These are phyloP conservation scores for Aspergillus floridensis DNA, from an alignment of 2,329 filamentous ascomycete species.

Conservation along the genomic window DNA sequence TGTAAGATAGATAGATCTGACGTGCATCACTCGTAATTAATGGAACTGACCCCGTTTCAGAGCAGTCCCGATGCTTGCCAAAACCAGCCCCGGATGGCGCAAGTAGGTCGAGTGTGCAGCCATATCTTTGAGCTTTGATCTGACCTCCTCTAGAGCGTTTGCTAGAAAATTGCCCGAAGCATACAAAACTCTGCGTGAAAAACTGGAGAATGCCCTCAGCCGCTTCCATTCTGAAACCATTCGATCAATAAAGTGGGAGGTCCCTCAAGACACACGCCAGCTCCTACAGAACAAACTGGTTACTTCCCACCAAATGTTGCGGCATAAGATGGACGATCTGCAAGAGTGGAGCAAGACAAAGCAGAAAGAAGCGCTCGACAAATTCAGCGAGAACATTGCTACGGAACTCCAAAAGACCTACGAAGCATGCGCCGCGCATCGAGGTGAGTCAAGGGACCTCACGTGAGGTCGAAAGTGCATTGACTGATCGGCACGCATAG, in stretches of 20 bases:
- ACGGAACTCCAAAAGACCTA: neutral
- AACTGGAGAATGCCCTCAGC: neutral
- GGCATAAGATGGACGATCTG: neutral
- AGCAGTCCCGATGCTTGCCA: slow-evolving; percentile 1
- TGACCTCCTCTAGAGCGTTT: neutral
- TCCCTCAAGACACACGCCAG: neutral
- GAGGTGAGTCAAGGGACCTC: neutral
- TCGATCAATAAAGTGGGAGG: neutral
- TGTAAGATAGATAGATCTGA: neutral
- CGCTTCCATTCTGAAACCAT: slow-evolving; percentile 4
- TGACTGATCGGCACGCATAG: neutral
- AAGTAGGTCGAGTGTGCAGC: neutral
- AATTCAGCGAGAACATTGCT: neutral
- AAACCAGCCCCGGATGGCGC: neutral
- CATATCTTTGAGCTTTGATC: too few relatives aligned
- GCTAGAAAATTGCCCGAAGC: neutral
- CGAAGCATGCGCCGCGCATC: neutral
- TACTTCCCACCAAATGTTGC: neutral
- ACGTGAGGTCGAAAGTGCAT: neutral
- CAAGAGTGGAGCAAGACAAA: neutral
- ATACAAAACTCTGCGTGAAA: neutral
- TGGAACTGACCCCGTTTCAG: neutral
- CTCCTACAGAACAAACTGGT: neutral
- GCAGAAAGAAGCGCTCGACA: neutral
- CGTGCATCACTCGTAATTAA: neutral